These are phyloP conservation scores for Barnettozyma hawaiiensis DNA, from an alignment of 1,139 yeast species.

Conservation along the genomic window DNA sequence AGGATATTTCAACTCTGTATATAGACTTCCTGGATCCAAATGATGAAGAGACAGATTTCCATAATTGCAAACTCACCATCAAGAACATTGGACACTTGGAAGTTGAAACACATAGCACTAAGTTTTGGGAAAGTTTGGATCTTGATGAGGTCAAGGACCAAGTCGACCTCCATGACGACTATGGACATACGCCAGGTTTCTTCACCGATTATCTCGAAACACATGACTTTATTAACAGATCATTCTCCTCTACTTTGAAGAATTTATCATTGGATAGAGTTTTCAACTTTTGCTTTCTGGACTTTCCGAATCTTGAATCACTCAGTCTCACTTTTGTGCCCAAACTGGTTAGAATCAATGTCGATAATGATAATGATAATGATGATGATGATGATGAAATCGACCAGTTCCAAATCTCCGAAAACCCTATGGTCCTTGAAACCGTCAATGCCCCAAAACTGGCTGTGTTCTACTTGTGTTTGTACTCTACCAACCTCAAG, in stretches of 20 bases:
- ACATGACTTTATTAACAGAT: background rate
- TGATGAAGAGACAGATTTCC: background rate
- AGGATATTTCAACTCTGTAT: background rate
- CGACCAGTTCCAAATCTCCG: background rate
- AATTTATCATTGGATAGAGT: background rate
- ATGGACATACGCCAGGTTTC: background rate
- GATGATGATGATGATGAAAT: background rate
- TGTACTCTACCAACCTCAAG: slow-evolving; percentile 1
- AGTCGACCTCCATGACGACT: background rate
- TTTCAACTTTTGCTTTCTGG: background rate
- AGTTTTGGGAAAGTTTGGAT: background rate
- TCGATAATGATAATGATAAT: background rate
- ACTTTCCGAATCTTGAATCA: background rate
- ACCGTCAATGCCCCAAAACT: slow-evolving; percentile 1
- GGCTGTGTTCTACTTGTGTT: background rate
- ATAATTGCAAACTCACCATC: background rate
- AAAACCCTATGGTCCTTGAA: background rate
- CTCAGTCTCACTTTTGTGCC: slow-evolving; percentile 3
- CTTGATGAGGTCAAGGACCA: background rate
- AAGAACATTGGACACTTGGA: background rate
- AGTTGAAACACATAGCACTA: background rate
- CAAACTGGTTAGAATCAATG: background rate
- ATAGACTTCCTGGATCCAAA: slow-evolving; percentile 1
- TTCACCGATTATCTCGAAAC: slow-evolving; percentile 1
- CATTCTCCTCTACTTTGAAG: background rate